Conservation (phyloP, 192 early-diverging fungal species). For the Entrophospora sp. region DNA sequence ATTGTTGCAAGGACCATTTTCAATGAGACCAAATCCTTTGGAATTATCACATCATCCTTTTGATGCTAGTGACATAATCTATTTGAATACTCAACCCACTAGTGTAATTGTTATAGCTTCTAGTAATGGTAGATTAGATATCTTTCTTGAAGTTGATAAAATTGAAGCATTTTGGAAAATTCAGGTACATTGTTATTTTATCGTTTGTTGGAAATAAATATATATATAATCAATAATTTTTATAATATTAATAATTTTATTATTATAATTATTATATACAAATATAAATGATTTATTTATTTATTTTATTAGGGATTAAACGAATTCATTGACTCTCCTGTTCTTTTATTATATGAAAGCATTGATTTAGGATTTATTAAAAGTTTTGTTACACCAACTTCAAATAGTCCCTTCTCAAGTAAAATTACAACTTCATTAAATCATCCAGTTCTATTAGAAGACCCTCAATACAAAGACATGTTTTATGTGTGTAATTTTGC, state of each 20-base stretch:
- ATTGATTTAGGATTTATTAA: constrained; percentile 29
- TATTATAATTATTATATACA: neutral
- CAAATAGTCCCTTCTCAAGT: too few relatives aligned
- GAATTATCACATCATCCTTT: constrained; percentile 12
- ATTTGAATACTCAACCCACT: constrained; percentile 32
- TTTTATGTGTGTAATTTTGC: constrained; percentile 62
- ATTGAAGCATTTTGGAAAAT: constrained; percentile 31
- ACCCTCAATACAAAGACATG: constrained; percentile 50
- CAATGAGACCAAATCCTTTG: constrained; percentile 32
- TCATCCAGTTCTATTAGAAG: constrained; percentile 42
- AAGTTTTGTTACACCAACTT: constrained; percentile 16
- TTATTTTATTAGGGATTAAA: neutral
- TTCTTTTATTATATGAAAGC: constrained; percentile 29
- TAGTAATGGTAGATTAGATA: constrained; percentile 51
- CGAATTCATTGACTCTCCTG: neutral
- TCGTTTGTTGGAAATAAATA: too few relatives aligned
- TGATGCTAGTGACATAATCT: constrained; percentile 38
- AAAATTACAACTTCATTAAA: neutral
- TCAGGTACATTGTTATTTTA: neutral
- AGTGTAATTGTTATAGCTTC: constrained; percentile 50
- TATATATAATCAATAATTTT: neutral
- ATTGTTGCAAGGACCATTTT: constrained; percentile 45
- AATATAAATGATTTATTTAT: neutral
- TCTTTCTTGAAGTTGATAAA: constrained; percentile 49
- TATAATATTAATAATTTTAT: neutral